A percentile compares a stretch with the other conserved stretches of the same genome.
Evolutionary conservation across 2,329 filamentous ascomycete genomes (phyloP).

Genomic region (Penicillium sp.): DNA sequence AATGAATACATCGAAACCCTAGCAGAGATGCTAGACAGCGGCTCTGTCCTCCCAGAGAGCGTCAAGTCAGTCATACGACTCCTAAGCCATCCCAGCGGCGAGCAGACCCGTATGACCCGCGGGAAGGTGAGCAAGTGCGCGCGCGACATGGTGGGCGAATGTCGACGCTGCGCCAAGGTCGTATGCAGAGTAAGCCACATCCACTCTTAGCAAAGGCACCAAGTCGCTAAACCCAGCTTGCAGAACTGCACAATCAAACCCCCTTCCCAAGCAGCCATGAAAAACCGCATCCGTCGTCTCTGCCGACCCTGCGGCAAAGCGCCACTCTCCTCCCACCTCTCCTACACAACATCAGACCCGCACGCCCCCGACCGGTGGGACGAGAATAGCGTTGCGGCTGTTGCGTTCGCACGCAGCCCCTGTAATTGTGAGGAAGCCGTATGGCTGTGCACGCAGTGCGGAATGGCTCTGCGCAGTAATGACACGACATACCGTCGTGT

Average conservation of each 20-base stretch:
- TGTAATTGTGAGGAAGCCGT: constrained; percentile 60
- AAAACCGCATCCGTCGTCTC: constrained; percentile 74
- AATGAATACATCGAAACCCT: constrained; percentile 59
- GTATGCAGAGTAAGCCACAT: constrained; percentile 72
- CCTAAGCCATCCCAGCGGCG: constrained; percentile 28
- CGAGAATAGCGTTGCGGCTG: constrained; percentile 27
- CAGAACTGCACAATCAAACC: constrained; percentile 90
- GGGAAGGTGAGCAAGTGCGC: constrained; percentile 78
- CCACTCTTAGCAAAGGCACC: background rate
- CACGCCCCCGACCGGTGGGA: constrained; percentile 28
- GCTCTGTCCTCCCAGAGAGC: constrained; percentile 32
- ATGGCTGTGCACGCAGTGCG: constrained; percentile 85
- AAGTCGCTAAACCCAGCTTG: background rate
- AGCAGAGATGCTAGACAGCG: constrained; percentile 43
- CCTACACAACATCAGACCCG: constrained; percentile 23
- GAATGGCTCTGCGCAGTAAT: constrained; percentile 60
- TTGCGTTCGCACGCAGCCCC: constrained; percentile 51
- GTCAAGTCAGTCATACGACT: constrained; percentile 32
- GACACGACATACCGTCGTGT: constrained; percentile 63
- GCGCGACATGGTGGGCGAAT: constrained; percentile 80
- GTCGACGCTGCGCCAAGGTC: constrained; percentile 70
- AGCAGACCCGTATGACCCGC: constrained; percentile 47
- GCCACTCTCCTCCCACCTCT: constrained; percentile 52
- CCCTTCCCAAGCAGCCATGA: constrained; percentile 64
- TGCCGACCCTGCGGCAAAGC: constrained; percentile 72